Evolutionary conservation across 73 alveolate genomes (phyloP).

Genomic region (Chromera velia): DNA sequence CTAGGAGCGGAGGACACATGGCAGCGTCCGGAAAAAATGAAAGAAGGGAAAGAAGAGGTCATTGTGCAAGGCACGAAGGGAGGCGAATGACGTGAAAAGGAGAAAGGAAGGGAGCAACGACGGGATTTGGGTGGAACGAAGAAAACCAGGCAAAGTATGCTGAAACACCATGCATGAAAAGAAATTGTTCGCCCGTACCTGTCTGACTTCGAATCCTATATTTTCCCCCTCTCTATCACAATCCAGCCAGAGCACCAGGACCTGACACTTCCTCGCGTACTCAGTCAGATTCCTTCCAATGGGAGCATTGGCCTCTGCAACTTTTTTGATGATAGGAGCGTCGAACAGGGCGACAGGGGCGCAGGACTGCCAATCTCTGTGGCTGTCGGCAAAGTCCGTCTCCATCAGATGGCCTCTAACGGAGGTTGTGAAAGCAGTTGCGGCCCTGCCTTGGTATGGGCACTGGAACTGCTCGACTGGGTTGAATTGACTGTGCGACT

Average conservation of each 20-base stretch:
- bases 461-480: constrained; percentile 78
- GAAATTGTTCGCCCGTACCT: no score
- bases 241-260: constrained; percentile 91
- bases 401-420: constrained; percentile 63
- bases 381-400: constrained; percentile 39
- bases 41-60: no score
- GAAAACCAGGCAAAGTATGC: no score
- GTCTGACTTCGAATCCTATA: constrained; percentile 82
- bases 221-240: constrained; percentile 99
- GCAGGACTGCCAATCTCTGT: constrained; percentile 11
- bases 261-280: constrained; percentile 48
- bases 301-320: constrained; percentile 28
- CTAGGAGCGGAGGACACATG: no score
- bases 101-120: no score
- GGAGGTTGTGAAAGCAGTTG: constrained; percentile 61
- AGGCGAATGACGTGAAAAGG: no score
- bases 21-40: no score
- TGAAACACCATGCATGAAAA: no score
- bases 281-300: constrained; percentile 16
- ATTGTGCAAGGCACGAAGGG: no score
- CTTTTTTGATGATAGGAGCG: constrained; percentile 29
- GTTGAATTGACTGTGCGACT: constrained; percentile 54
- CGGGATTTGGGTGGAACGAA: no score
- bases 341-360: constrained; percentile 26
- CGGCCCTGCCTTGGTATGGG: constrained; percentile 12